These are phyloP conservation scores for Saccharomyces uvarum DNA, from an alignment of 1,139 yeast species.

Conservation along the genomic window DNA sequence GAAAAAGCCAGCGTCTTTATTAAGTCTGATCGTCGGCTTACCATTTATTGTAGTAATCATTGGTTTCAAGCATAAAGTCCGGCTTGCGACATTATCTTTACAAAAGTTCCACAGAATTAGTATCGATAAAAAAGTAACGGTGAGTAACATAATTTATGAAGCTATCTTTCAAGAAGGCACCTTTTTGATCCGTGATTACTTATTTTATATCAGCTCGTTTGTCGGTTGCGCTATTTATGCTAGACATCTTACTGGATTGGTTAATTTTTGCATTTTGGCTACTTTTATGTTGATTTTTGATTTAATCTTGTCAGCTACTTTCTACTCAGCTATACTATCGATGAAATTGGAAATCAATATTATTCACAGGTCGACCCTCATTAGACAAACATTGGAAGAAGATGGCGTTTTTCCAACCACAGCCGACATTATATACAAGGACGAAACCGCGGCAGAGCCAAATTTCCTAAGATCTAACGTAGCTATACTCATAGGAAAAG, in stretches of 20 bases:
- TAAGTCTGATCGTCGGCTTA: constrained; percentile 80
- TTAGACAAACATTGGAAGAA: constrained; percentile 81
- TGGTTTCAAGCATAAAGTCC: constrained; percentile 84
- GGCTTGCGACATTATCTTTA: constrained; percentile 50
- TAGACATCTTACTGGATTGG: constrained; percentile 60
- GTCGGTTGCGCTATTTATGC: constrained; percentile 63
- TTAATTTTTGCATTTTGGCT: constrained; percentile 75
- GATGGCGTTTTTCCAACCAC: constrained; percentile 79
- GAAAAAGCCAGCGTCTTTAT: constrained; percentile 53
- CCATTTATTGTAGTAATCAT: constrained; percentile 90
- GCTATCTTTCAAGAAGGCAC: constrained; percentile 65
- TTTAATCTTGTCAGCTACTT: constrained; percentile 67
- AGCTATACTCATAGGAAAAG: constrained; percentile 53
- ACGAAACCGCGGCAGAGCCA: constrained; percentile 31
- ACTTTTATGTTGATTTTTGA: constrained; percentile 70
- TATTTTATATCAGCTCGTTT: constrained; percentile 71
- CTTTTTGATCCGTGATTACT: constrained; percentile 70
- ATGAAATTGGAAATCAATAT: constrained; percentile 84
- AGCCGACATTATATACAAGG: constrained; percentile 61
- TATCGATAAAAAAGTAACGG: constrained; percentile 27
- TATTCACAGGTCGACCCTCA: constrained; percentile 76
- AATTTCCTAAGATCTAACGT: constrained; percentile 30
- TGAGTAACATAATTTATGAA: constrained; percentile 38
- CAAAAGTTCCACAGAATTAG: constrained; percentile 32
- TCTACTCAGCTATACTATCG: constrained; percentile 77